A percentile compares a stretch with the other conserved stretches of the same genome.
Conservation (phyloP, 202 grass and related monocot genomes). For the Bolboschoenoplectus hybrid region DNA sequence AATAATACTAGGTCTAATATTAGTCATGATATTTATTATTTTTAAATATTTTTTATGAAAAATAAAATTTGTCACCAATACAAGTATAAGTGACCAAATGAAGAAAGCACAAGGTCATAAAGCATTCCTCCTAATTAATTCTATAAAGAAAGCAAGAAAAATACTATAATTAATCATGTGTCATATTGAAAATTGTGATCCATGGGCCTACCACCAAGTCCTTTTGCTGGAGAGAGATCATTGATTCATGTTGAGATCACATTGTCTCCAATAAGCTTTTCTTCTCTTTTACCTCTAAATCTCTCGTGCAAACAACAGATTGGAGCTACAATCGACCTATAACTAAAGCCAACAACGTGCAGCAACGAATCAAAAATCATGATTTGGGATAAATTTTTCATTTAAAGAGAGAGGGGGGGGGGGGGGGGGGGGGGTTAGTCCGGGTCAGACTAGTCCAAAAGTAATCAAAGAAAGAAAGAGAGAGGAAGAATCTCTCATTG, state of each 20-base stretch:
- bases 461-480: conserved; percentile 7
- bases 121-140: neutral
- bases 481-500: conserved; percentile 32
- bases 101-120: neutral
- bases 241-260: conserved; percentile 30
- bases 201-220: neutral
- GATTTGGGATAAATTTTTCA: neutral
- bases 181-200: neutral
- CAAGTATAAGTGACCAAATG: no score
- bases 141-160: neutral
- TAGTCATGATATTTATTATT: no score
- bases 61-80: no score
- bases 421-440: neutral
- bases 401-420: neutral
- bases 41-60: no score
- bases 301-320: conserved; percentile 18
- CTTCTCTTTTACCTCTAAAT: neutral
- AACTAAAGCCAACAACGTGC: conserved; percentile 13
- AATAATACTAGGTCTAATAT: no score
- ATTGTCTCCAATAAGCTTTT: neutral
- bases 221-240: conserved; percentile 21
- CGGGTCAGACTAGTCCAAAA: conserved; percentile 22
- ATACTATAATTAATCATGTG: neutral
- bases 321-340: neutral
- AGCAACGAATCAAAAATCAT: conserved; percentile 21